phyloP scores from a whole-genome alignment of 2,329 filamentous ascomycete genomes.

The Hymenoscyphus infarciens region DNA sequence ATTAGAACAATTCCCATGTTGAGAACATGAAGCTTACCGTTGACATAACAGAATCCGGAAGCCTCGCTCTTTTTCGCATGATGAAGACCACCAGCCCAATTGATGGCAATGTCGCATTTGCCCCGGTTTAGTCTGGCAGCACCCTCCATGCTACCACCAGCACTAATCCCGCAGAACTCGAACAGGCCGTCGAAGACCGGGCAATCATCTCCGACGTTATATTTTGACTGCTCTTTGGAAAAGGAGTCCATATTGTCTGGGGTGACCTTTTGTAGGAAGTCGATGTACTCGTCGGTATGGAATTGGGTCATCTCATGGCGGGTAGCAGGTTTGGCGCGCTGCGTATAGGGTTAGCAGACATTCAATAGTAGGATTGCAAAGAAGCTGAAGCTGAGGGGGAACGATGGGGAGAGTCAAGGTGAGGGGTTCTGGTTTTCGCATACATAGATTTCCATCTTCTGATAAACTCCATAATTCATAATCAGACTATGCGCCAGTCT shows the following conservation, averaged over 20 bases:
- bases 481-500: slow-evolving; percentile 93
- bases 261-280: slow-evolving; percentile 91
- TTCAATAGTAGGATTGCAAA: not conserved
- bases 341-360: slow-evolving; percentile 18
- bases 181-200: slow-evolving; percentile 98
- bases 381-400: not conserved
- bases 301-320: slow-evolving; percentile 90
- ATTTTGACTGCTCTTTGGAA: slow-evolving; percentile 84
- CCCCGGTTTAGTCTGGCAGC: slow-evolving; percentile 84
- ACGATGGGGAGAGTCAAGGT: not conserved
- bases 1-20: slow-evolving; percentile 28
- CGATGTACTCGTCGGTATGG: slow-evolving; percentile 92
- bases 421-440: slow-evolving; percentile 40
- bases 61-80: slow-evolving; percentile 97
- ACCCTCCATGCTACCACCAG: slow-evolving; percentile 89
- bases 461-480: slow-evolving; percentile 92
- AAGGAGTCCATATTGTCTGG: slow-evolving; percentile 98
- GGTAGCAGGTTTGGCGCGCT: slow-evolving; percentile 83
- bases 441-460: slow-evolving; percentile 94
- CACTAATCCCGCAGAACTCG: slow-evolving; percentile 92
- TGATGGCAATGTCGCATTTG: slow-evolving; percentile 95
- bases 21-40: slow-evolving; percentile 55
- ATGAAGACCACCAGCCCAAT: slow-evolving; percentile 96
- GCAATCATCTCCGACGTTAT: slow-evolving; percentile 95
- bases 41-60: slow-evolving; percentile 97